Evolutionary conservation across 805 yeast species (phyloP).

Genomic region (Suhomyces canberraensis): DNA sequence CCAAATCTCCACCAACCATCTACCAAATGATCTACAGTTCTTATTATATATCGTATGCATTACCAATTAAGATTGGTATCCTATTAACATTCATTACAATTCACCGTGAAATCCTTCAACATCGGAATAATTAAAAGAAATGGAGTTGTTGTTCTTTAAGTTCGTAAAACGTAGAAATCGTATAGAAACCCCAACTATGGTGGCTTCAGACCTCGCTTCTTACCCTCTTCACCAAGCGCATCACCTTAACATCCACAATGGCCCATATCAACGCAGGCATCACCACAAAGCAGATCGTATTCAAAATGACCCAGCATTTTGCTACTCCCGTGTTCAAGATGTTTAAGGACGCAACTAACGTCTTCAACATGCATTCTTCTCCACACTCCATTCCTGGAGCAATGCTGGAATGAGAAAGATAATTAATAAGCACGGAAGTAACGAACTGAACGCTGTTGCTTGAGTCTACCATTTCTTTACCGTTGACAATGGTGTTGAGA

Average conservation of each 20-base stretch:
- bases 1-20: too few relatives aligned
- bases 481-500: slow-evolving; percentile 5
- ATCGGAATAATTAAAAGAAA: too few relatives aligned
- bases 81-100: too few relatives aligned
- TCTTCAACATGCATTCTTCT: slow-evolving; percentile 1
- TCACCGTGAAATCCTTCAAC: too few relatives aligned
- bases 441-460: slow-evolving; percentile 11
- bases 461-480: not conserved
- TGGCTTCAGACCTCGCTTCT: too few relatives aligned
- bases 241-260: slow-evolving; percentile 14
- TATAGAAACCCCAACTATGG: too few relatives aligned
- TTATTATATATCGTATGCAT: too few relatives aligned
- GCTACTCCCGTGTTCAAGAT: slow-evolving; percentile 10
- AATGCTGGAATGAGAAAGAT: slow-evolving; percentile 12
- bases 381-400: slow-evolving; percentile 6
- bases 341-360: slow-evolving; percentile 6
- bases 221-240: too few relatives aligned
- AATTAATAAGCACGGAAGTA: slow-evolving; percentile 16
- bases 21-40: too few relatives aligned
- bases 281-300: slow-evolving; percentile 16
- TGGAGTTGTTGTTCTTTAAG: too few relatives aligned
- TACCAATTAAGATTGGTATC: too few relatives aligned
- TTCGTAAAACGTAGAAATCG: too few relatives aligned
- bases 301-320: slow-evolving; percentile 18
- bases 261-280: slow-evolving; percentile 23